Evolutionary conservation across 2,329 filamentous ascomycete species (phyloP).

Genomic region (Epichloe amarillans): DNA sequence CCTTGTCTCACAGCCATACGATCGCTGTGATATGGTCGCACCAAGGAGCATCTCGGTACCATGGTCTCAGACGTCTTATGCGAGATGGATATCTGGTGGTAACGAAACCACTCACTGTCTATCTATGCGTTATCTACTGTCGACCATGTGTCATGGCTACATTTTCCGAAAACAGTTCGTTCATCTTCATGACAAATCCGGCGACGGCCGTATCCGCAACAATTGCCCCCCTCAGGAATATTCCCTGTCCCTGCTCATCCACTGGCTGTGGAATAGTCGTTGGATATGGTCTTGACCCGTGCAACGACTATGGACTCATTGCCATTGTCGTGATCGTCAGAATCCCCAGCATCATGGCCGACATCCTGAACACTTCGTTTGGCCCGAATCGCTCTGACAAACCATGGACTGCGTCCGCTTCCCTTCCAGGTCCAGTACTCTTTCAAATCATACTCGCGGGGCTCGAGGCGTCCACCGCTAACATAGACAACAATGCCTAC

Average conservation of each 20-base stretch:
- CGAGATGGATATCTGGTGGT: not conserved
- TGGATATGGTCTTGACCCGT: constrained; percentile 5
- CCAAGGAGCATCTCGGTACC: not conserved
- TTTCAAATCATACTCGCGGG: constrained; percentile 39
- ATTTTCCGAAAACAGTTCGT: not conserved
- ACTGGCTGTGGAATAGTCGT: constrained; percentile 4
- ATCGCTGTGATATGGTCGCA: not conserved
- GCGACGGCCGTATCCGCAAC: no score
- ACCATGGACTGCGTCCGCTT: constrained; percentile 33
- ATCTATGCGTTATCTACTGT: not conserved
- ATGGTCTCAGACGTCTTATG: not conserved
- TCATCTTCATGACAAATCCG: not conserved
- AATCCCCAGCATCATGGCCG: not conserved
- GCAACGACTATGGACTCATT: constrained; percentile 1
- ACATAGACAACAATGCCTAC: constrained; percentile 31
- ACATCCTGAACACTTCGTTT: not conserved
- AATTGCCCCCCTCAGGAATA: no score
- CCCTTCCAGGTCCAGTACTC: constrained; percentile 44
- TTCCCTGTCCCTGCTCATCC: not conserved
- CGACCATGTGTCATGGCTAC: not conserved
- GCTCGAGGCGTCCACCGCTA: constrained; percentile 30
- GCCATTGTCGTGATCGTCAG: constrained; percentile 1
- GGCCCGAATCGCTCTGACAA: constrained; percentile 25
- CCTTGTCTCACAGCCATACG: not conserved
- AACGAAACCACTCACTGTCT: not conserved